Evolutionary conservation across 345 rosid genomes (phyloP).

Genomic region (Chamaenerion angustifolium): DNA sequence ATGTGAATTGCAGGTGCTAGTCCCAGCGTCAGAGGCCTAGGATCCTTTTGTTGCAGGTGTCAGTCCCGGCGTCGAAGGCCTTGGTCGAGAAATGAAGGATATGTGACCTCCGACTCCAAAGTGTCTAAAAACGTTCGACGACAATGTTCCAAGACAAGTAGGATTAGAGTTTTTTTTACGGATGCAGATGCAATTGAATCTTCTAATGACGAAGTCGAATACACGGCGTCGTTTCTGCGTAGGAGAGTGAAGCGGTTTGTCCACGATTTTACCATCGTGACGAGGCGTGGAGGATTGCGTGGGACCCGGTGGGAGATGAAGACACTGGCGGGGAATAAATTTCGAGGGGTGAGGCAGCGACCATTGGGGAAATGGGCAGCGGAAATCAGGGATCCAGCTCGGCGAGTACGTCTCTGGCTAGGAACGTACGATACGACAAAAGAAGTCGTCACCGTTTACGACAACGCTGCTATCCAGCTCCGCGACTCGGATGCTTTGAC

Average conservation of each 20-base stretch:
- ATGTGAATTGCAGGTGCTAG: too few species aligned
- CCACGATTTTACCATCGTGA: slow-evolving; percentile 48
- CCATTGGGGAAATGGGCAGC: too few species aligned
- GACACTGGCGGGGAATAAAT: slow-evolving; percentile 27
- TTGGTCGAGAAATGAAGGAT: too few species aligned
- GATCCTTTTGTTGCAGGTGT: too few species aligned
- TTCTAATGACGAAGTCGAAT: slow-evolving; percentile 67
- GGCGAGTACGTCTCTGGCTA: too few species aligned
- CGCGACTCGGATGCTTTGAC: slow-evolving; percentile 91
- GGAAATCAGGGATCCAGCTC: too few species aligned
- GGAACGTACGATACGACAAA: slow-evolving; percentile 84
- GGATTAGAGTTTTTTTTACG: too few species aligned
- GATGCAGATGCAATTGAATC: slow-evolving; percentile 91
- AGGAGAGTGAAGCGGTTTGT: slow-evolving; percentile 44
- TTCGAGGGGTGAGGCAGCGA: too few species aligned
- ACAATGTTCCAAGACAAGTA: slow-evolving; percentile 11
- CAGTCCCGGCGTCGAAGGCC: too few species aligned
- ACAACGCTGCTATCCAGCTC: slow-evolving; percentile 81
- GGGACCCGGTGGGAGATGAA: slow-evolving; percentile 7
- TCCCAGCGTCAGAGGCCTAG: too few species aligned
- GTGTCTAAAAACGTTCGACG: too few species aligned
- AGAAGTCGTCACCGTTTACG: slow-evolving; percentile 86
- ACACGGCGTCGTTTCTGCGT: not conserved
- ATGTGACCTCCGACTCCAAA: slow-evolving; percentile 15
- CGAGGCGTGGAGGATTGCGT: slow-evolving; percentile 7